Conservation (phyloP, 805 yeast species). For the Lachancea sp. region DNA sequence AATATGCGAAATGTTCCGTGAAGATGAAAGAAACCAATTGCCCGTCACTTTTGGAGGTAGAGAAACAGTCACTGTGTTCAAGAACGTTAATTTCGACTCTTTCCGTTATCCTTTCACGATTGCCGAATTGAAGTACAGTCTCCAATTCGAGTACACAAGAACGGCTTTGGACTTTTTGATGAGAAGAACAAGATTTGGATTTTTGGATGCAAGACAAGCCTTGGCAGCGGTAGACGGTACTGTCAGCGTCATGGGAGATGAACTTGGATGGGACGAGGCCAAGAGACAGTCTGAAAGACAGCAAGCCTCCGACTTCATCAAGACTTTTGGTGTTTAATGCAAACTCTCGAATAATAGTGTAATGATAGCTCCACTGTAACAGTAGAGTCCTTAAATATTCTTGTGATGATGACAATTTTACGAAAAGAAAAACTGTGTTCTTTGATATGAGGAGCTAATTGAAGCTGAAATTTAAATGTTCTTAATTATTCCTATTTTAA, state of each 20-base stretch:
- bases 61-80: conserved; percentile 22
- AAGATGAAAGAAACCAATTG: conserved; percentile 48
- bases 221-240: conserved; percentile 74
- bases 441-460: not conserved
- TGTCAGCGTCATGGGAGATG: conserved; percentile 76
- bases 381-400: not conserved
- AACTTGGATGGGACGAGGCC: conserved; percentile 64
- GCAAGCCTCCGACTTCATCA: conserved; percentile 51
- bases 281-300: conserved; percentile 45
- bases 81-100: conserved; percentile 25
- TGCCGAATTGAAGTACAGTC: conserved; percentile 81
- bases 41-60: conserved; percentile 58
- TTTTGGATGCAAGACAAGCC: conserved; percentile 83
- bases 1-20: conserved; percentile 50
- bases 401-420: not conserved
- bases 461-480: no score
- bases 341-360: not conserved
- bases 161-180: conserved; percentile 87
- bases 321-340: conserved; percentile 47
- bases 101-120: conserved; percentile 82
- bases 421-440: not conserved
- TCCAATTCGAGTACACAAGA: conserved; percentile 77
- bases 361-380: not conserved
- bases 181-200: conserved; percentile 89
- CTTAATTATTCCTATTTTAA: no score